These are phyloP conservation scores for Trichoderma sp. DNA, from an alignment of 2,329 filamentous ascomycete genomes.

Conservation along the genomic window DNA sequence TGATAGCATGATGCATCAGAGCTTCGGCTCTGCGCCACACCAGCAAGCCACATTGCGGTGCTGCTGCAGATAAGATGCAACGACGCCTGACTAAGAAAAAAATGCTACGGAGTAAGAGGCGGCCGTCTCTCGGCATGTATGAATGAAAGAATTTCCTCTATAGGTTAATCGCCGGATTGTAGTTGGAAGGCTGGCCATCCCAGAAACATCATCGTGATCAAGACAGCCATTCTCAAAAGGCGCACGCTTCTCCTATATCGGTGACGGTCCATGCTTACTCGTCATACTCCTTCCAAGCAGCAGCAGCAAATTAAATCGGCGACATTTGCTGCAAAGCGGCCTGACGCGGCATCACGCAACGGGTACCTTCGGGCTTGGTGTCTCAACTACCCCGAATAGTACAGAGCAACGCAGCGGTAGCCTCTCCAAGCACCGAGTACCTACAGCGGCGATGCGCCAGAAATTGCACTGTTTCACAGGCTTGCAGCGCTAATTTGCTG, in stretches of 20 bases:
- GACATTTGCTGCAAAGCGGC: neutral
- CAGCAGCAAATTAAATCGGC: neutral
- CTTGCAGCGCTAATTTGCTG: neutral
- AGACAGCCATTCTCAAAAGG: neutral
- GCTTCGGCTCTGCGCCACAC: slow-evolving; percentile 13
- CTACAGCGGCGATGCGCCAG: neutral
- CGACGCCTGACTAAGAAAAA: slow-evolving; percentile 8
- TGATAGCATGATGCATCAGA: slow-evolving; percentile 22
- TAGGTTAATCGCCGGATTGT: neutral
- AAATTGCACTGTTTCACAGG: neutral
- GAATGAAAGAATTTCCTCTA: neutral
- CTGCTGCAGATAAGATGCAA: neutral
- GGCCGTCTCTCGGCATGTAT: neutral
- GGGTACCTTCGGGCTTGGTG: neutral
- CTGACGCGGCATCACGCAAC: neutral
- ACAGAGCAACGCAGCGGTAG: neutral
- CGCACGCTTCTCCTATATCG: slow-evolving; percentile 4
- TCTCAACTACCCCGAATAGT: neutral
- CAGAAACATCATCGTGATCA: neutral
- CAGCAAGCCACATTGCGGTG: neutral
- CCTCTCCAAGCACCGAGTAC: neutral
- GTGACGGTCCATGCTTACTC: neutral
- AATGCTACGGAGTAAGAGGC: neutral
- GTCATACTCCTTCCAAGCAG: neutral
- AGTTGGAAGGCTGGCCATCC: neutral